Percentiles rank a stretch among this genome's conserved stretches.
Evolutionary conservation across 179 eudicot species (phyloP).

Genomic region (Beta corolliflora): DNA sequence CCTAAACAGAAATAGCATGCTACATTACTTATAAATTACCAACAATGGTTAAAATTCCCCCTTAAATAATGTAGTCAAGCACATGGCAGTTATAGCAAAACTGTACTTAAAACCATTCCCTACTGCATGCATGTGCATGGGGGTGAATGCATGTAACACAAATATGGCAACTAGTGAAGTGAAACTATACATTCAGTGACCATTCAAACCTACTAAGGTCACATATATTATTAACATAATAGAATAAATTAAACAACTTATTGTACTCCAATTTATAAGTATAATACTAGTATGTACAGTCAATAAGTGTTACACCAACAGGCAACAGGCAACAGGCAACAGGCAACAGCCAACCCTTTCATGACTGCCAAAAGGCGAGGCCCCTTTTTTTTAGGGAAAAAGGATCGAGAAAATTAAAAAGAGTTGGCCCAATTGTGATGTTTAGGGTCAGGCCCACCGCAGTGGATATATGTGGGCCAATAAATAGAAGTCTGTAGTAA

Average conservation of each 20-base stretch:
- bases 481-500: neutral
- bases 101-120: neutral
- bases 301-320: neutral
- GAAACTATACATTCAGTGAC: neutral
- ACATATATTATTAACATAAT: neutral
- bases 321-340: too few relatives aligned
- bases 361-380: neutral
- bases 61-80: neutral
- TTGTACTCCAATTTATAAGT: neutral
- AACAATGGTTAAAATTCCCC: neutral
- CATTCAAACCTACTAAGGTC: constrained; percentile 7
- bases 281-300: neutral
- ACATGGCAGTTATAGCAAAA: neutral
- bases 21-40: too few relatives aligned
- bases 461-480: neutral
- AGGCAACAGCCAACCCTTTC: neutral
- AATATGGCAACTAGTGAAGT: neutral
- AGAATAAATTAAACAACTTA: neutral
- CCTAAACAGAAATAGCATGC: too few relatives aligned
- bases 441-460: neutral
- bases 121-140: neutral
- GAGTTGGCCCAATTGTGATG: neutral
- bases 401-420: too few relatives aligned
- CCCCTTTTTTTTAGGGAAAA: too few relatives aligned
- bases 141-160: neutral